Evolutionary conservation across 192 early-diverging fungal species (phyloP).

Genomic region (Helicostylum pulchrum): DNA sequence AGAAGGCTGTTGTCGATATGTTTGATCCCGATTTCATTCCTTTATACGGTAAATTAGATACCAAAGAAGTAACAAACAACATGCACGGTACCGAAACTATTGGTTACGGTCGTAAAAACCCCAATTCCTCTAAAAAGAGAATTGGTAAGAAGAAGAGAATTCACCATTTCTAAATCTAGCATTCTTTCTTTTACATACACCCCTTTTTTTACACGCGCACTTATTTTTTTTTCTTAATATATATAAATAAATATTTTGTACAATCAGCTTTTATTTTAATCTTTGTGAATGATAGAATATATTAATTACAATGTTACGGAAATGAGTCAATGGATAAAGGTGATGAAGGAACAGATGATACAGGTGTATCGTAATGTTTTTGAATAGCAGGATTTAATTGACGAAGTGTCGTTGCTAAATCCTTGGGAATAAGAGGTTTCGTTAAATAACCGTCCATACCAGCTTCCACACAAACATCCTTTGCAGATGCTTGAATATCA

Average conservation of each 20-base stretch:
- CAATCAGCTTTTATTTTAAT: too few species aligned
- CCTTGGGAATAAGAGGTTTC: slow-evolving; percentile 48
- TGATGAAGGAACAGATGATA: too few species aligned
- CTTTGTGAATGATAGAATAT: too few species aligned
- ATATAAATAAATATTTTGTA: too few species aligned
- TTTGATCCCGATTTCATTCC: slow-evolving; percentile 71
- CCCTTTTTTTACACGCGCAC: too few species aligned
- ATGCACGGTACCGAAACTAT: slow-evolving; percentile 64
- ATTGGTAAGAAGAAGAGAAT: slow-evolving; percentile 57
- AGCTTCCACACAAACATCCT: slow-evolving; percentile 41
- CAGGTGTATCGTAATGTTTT: slow-evolving; percentile 8
- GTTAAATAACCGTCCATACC: slow-evolving; percentile 54
- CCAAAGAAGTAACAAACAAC: slow-evolving; percentile 49
- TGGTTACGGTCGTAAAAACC: slow-evolving; percentile 67
- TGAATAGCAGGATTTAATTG: slow-evolving; percentile 26
- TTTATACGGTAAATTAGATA: slow-evolving; percentile 38
- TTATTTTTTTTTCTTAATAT: too few species aligned
- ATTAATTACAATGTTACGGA: too few species aligned
- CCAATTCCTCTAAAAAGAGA: slow-evolving; percentile 53
- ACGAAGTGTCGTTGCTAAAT: slow-evolving; percentile 41
- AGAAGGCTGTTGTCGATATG: slow-evolving; percentile 54
- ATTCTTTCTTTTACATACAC: background rate
- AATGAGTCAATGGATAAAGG: too few species aligned
- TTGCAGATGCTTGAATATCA: slow-evolving; percentile 45
- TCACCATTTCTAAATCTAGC: slow-evolving; percentile 3